Evolutionary conservation across 2,329 filamentous ascomycete genomes (phyloP), one percentile per base, ranked within the genome.

Genomic region (Blastomyces parvus): DNA sequence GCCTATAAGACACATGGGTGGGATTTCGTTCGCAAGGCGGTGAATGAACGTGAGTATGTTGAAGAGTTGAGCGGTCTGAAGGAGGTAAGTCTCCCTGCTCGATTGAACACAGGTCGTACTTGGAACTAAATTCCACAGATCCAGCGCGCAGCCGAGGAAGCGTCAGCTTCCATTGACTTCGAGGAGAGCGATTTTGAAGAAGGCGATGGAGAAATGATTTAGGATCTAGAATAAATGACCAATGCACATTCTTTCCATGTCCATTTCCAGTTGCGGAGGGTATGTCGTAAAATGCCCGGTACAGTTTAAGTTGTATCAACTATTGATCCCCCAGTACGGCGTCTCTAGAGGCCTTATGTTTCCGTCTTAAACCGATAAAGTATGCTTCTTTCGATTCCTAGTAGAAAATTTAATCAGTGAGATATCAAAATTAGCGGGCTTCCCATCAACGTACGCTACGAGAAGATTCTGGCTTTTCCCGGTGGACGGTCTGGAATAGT

Each of bases 381-480:
- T 88, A 97, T 2, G 87, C 83, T 75, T 97, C 94, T 73, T 86
- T 90, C 0, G 89, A 92, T 79, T 90, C 88, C 89, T 91, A 68
- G 42, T 2, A 25, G 53, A 71, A 61, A 70, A 62, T 22, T 61
- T 61, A 53, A 63, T 22, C 19, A 33, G 56, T 42, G 64, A 60
- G 50, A 11, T 19, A 40, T 40, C 48, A 38, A 48, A 56, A 13
- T 63, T 63, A 67, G 42, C 36, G 60, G 8, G 30, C 38, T 57
- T 61, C 53, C 50, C 22, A 27, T 36, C 36, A 56, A 80, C 86
- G 70, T 81, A 95, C 94, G 74, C 83, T 89, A 71, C 94, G 84
- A 46, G 93, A 97, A 7, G 91, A 89, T 63, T 95, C 89, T 0
- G 95, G 94, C 76, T 99, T 99, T 74, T 96, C 89, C 64, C 92